phyloP scores from a whole-genome alignment of 768 basidiomycete genomes.

The Termitomyces sp. region DNA sequence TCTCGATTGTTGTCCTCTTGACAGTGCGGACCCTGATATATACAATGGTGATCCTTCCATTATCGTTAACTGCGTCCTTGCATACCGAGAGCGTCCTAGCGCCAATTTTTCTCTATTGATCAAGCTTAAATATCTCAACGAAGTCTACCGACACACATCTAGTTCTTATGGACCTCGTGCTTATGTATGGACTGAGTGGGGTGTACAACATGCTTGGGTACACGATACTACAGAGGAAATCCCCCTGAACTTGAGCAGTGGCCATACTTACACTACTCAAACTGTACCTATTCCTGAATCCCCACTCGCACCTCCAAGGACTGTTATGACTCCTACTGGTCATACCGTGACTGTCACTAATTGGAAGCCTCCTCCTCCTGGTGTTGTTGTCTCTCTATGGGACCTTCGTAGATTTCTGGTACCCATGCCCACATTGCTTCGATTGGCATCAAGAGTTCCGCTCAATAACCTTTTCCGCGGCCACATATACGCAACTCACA shows the following conservation, averaged over 20 bases:
- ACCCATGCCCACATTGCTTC: background rate
- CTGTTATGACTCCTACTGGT: background rate
- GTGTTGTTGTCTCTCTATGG: constrained; percentile 1
- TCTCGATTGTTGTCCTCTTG: background rate
- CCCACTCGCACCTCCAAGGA: background rate
- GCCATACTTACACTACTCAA: constrained; percentile 1
- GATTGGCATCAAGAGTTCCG: background rate
- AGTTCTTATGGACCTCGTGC: background rate
- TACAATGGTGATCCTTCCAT: background rate
- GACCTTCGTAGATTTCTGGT: background rate
- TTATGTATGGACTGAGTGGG: background rate
- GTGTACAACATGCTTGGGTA: background rate
- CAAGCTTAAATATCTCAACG: background rate
- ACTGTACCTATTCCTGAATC: background rate
- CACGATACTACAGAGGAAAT: background rate
- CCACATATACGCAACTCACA: background rate
- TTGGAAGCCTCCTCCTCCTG: background rate
- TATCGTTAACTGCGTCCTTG: background rate
- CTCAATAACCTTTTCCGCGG: background rate
- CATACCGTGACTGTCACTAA: background rate
- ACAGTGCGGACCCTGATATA: background rate
- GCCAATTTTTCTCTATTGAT: constrained; percentile 1
- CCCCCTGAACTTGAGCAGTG: background rate
- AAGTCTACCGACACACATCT: background rate
- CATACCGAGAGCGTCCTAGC: background rate